A percentile compares a stretch with the other conserved stretches of the same genome.
phyloP scores from a whole-genome alignment of 2,329 filamentous ascomycete genomes.

The Aureobasidium sp. region DNA sequence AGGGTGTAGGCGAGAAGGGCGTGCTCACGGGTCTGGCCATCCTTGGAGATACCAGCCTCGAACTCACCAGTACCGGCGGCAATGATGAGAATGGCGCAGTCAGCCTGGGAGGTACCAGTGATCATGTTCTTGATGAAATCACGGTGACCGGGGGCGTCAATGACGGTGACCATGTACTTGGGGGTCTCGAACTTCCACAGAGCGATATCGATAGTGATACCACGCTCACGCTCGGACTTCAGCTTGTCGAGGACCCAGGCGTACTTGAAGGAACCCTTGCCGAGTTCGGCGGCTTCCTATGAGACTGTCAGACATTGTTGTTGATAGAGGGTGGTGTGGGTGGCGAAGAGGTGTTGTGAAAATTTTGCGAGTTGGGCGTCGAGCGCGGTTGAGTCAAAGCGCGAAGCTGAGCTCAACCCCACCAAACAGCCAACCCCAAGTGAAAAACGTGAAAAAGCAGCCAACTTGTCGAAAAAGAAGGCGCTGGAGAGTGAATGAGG shows the following conservation, averaged over 20 bases:
- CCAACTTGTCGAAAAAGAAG: not conserved
- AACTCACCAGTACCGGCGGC: constrained; percentile 99
- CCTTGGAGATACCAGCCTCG: constrained; percentile 99
- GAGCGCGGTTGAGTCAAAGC: constrained; percentile 15
- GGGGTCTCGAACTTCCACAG: constrained; percentile 99
- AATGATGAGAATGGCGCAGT: constrained; percentile 99
- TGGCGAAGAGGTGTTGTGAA: constrained; percentile 25
- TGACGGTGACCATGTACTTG: constrained; percentile 94
- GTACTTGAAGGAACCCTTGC: constrained; percentile 99
- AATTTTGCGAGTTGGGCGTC: constrained; percentile 2
- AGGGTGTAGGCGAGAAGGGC: constrained; percentile 99
- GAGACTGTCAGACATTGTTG: constrained; percentile 4
- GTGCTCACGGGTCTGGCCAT: constrained; percentile 99
- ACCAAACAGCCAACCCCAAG: constrained; percentile 17
- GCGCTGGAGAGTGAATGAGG: constrained; percentile 13
- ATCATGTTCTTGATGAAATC: constrained; percentile 99
- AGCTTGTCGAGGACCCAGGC: constrained; percentile 99
- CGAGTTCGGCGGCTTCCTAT: constrained; percentile 95
- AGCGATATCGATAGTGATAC: constrained; percentile 99
- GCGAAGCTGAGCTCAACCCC: constrained; percentile 18
- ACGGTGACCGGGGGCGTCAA: constrained; percentile 98
- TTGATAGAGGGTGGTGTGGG: not conserved
- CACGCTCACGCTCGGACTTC: constrained; percentile 99
- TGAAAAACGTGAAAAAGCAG: not conserved
- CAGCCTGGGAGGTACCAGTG: constrained; percentile 99